phyloP scores from a whole-genome alignment of 2,329 filamentous ascomycete species.

The Leptosphaerulina australis region DNA sequence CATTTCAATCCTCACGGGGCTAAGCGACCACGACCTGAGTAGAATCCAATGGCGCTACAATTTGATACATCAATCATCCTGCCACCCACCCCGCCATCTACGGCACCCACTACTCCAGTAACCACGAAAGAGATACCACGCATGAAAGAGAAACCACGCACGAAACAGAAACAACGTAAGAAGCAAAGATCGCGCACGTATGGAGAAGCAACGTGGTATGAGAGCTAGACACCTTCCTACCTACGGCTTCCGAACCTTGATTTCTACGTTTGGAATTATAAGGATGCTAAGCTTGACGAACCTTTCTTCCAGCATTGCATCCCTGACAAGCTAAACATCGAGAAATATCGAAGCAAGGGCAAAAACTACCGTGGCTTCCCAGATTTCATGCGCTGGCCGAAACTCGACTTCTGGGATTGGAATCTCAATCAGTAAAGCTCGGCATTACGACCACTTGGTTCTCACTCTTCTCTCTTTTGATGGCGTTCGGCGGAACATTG shows the following conservation, averaged over 20 bases:
- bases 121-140: background rate
- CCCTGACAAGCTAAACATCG: background rate
- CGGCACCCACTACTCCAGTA: background rate
- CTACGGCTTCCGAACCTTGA: background rate
- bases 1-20: conserved; percentile 82
- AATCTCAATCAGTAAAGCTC: background rate
- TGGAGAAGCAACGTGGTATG: no score
- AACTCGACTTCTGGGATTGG: background rate
- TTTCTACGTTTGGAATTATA: background rate
- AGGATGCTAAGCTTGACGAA: background rate
- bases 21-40: conserved; percentile 78
- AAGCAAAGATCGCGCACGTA: no score
- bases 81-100: background rate
- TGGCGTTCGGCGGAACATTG: conserved; percentile 6
- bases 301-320: background rate
- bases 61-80: background rate
- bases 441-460: background rate
- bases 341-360: background rate
- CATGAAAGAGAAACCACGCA: background rate
- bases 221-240: background rate
- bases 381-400: background rate
- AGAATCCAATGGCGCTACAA: conserved; percentile 13
- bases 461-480: background rate
- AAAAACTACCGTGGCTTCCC: background rate
- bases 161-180: no score